Evolutionary conservation across 495 filamentous ascomycete genomes (phyloP).

Genomic region (Lasiosphaeria ovina): DNA sequence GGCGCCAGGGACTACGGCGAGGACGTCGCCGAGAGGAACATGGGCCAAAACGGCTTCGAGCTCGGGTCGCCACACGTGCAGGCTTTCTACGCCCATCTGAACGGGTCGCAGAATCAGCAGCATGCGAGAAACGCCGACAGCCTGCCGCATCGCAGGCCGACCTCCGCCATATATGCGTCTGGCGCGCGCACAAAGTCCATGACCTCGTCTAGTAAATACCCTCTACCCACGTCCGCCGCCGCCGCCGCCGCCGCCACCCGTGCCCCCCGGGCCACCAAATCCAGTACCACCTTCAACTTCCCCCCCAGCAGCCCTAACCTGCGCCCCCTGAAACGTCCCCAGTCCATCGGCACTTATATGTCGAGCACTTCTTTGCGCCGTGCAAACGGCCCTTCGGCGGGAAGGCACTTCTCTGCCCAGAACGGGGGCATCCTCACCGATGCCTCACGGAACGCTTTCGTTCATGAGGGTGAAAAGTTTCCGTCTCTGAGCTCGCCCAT

Average conservation of each 20-base stretch:
- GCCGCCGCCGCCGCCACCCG: slow-evolving; percentile 8
- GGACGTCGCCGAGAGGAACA: slow-evolving; percentile 56
- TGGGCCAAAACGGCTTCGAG: slow-evolving; percentile 36
- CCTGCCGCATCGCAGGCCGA: neutral
- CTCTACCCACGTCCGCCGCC: slow-evolving; percentile 22
- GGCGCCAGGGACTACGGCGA: slow-evolving; percentile 52
- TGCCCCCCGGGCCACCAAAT: neutral
- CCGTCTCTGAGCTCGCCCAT: slow-evolving; percentile 3
- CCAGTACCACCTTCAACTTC: neutral
- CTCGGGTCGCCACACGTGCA: slow-evolving; percentile 30
- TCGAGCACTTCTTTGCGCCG: neutral
- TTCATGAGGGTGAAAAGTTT: neutral
- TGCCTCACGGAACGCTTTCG: neutral
- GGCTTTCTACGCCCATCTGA: slow-evolving; percentile 28
- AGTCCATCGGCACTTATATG: slow-evolving; percentile 26
- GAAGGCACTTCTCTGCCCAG: no score
- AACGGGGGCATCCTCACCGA: neutral
- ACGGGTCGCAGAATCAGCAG: neutral
- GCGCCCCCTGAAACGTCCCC: slow-evolving; percentile 5
- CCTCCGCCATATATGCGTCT: slow-evolving; percentile 6
- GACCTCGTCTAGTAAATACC: slow-evolving; percentile 14
- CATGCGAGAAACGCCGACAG: neutral
- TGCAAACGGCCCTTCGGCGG: no score
- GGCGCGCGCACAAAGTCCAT: slow-evolving; percentile 24
- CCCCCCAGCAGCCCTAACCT: neutral